phyloP scores from a whole-genome alignment of 2,329 filamentous ascomycete genomes.

The Cercospora berteroae region DNA sequence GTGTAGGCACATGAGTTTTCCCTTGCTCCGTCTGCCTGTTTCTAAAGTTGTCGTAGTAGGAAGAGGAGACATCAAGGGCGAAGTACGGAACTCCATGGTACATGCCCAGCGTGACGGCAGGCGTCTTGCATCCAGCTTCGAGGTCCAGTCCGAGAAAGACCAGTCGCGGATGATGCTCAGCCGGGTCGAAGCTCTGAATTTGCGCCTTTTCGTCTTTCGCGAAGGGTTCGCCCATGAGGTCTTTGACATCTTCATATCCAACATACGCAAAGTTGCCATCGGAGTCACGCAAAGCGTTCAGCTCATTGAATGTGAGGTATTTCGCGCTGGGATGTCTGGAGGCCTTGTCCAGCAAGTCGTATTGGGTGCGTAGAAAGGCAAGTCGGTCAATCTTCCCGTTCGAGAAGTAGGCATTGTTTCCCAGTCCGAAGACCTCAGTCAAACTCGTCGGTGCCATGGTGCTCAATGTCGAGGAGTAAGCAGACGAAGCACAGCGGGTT shows the following conservation, averaged over 20 bases:
- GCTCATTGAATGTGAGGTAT: slow-evolving; percentile 24
- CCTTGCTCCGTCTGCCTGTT: slow-evolving; percentile 18
- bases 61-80: slow-evolving; percentile 23
- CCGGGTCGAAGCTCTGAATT: slow-evolving; percentile 23
- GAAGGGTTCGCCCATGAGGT: slow-evolving; percentile 23
- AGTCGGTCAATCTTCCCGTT: slow-evolving; percentile 24
- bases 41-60: slow-evolving; percentile 21
- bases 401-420: slow-evolving; percentile 26
- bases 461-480: not conserved
- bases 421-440: slow-evolving; percentile 23
- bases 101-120: slow-evolving; percentile 19
- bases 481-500: not conserved
- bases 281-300: slow-evolving; percentile 21
- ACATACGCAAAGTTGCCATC: slow-evolving; percentile 20
- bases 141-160: slow-evolving; percentile 27
- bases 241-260: slow-evolving; percentile 18
- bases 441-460: slow-evolving; percentile 20
- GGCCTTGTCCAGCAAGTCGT: slow-evolving; percentile 24
- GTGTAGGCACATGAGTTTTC: slow-evolving; percentile 17
- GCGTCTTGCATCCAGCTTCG: slow-evolving; percentile 16
- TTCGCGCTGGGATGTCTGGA: slow-evolving; percentile 23
- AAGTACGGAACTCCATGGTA: slow-evolving; percentile 27
- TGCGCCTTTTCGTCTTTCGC: slow-evolving; percentile 23
- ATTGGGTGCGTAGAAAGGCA: slow-evolving; percentile 23
- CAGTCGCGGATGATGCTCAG: slow-evolving; percentile 22